Evolutionary conservation across 179 eudicot species (phyloP), one percentile per base, ranked within the genome.

Genomic region (Spinacia oleracea): DNA sequence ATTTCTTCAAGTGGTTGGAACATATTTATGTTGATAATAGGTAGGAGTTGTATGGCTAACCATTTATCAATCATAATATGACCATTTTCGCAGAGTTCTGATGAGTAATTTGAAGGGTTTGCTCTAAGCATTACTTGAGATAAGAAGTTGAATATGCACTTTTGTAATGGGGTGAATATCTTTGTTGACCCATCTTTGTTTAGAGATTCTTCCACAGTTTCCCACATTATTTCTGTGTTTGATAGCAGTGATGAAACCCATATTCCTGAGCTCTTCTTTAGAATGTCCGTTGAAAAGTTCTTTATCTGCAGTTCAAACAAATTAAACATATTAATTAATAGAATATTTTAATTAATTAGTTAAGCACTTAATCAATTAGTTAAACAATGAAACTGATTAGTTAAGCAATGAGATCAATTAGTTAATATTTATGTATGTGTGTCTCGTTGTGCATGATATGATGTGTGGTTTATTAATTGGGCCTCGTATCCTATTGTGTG

Each of bases 171-270:
- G 16, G 35, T 9, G 0, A 83, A 27, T 70, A 70, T 70, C 82
- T 77, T 75, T 60, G 82, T 86, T 3, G 72, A 72, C 43, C 83
- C 80, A 29, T 88, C 87, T 9, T 70, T 77, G 73, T 91, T 15
- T 20, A 95, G 78, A 0, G 84, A 74, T 55, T 87, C 34, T 29
- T 95, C 97, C 16, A 95, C 67, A 58, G 86, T 65, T 67, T 70
- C 78, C 94, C 94, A 95, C 97, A 95, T 93, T 16, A 85, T 77
- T 88, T 95, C 93, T 9, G 93, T 88, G 70, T 86, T 85, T 81
- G 88, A 72, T 46, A 77, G 11, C 21, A 95, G 84, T 8, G 94
- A 89, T 0, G 92, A 76, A 2, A 87, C 89, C 98, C 97, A 93
- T n/a, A 81, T 83, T 23, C 67, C 71, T 46, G 97, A 86, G 89